phyloP scores from a whole-genome alignment of 2,329 filamentous ascomycete species.

The Fusarium newnesense region DNA sequence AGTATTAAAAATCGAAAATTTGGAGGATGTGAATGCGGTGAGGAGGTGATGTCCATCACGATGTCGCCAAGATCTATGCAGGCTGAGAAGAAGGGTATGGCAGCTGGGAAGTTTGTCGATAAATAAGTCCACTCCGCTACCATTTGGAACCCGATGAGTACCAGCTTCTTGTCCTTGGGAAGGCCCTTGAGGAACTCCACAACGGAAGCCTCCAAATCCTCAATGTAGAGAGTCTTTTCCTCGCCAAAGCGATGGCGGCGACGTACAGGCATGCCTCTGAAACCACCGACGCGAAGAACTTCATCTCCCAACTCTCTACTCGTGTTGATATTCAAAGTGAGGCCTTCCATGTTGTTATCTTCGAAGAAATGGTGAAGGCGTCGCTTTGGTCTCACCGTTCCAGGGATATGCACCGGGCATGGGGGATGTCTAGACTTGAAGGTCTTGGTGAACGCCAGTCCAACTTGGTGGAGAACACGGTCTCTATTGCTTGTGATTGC shows the following conservation, averaged over 20 bases:
- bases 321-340: slow-evolving; percentile 12
- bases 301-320: not conserved
- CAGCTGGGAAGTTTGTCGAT: not conserved
- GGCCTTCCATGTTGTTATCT: not conserved
- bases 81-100: slow-evolving; percentile 19
- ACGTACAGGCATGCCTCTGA: slow-evolving; percentile 8
- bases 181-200: slow-evolving; percentile 7
- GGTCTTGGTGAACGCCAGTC: slow-evolving; percentile 12
- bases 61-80: slow-evolving; percentile 29
- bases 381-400: not conserved
- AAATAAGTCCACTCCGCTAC: slow-evolving; percentile 30
- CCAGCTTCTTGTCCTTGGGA: not conserved
- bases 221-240: not conserved
- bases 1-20: not conserved
- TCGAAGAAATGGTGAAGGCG: slow-evolving; percentile 2
- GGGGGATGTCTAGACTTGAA: not conserved
- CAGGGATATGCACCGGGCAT: not conserved
- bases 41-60: slow-evolving; percentile 6
- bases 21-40: not conserved
- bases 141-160: slow-evolving; percentile 16
- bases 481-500: slow-evolving; percentile 61
- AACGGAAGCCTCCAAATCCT: not conserved
- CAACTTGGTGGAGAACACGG: slow-evolving; percentile 32
- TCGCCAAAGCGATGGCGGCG: slow-evolving; percentile 22
- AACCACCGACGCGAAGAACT: not conserved